phyloP scores from a whole-genome alignment of 805 yeast genomes.

The Starmerella roubikii region DNA sequence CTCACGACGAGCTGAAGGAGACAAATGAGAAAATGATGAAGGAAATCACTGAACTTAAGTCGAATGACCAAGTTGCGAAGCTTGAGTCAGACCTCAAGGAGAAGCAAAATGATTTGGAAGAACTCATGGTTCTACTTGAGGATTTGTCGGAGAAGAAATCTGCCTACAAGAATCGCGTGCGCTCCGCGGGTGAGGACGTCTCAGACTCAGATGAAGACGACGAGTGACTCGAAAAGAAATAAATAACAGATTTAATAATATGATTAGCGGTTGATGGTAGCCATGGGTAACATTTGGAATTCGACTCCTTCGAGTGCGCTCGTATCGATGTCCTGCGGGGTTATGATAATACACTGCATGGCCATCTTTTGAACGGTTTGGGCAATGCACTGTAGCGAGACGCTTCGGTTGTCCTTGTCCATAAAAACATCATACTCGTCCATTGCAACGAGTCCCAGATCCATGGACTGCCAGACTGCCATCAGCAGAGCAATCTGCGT shows the following conservation, averaged over 20 bases:
- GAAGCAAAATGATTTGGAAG: conserved; percentile 46
- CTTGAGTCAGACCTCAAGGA: conserved; percentile 12
- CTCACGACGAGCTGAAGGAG: conserved; percentile 2
- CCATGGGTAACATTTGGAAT: background rate
- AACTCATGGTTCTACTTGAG: conserved; percentile 57
- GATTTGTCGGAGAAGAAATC: conserved; percentile 60
- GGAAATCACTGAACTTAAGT: conserved; percentile 2
- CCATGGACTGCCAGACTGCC: conserved; percentile 90
- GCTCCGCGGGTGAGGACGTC: conserved; percentile 41
- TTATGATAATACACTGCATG: conserved; percentile 80
- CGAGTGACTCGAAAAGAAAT: conserved; percentile 31
- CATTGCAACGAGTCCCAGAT: conserved; percentile 70
- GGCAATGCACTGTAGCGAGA: conserved; percentile 62
- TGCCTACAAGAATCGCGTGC: conserved; percentile 41
- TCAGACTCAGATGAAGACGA: conserved; percentile 61
- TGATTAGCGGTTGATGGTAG: too few relatives aligned
- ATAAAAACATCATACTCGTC: conserved; percentile 95
- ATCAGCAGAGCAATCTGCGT: conserved; percentile 78
- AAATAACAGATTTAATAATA: background rate
- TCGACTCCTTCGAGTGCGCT: background rate
- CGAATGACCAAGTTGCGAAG: background rate
- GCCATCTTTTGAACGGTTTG: conserved; percentile 50
- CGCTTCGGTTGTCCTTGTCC: conserved; percentile 82
- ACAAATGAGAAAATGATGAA: conserved; percentile 5
- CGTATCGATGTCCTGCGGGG: conserved; percentile 73